Conservation (phyloP, 1,284 basidiomycete genomes). For the Ustilago loliicola region DNA sequence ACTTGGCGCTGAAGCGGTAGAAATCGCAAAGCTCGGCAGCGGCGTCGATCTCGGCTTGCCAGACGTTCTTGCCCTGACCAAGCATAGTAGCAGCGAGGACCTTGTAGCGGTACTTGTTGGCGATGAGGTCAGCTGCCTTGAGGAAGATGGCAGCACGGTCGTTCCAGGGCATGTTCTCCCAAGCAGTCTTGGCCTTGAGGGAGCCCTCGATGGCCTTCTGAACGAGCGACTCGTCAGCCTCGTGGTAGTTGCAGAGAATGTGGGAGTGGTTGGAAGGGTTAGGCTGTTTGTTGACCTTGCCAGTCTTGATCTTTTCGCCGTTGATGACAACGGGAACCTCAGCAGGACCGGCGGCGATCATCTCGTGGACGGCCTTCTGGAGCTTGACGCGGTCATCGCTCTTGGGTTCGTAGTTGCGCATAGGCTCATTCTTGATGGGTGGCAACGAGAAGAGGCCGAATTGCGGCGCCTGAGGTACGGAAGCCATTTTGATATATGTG, state of each 20-base stretch:
- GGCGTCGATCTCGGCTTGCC: constrained; percentile 99
- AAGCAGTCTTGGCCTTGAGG: constrained; percentile 84
- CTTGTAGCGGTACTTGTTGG: constrained; percentile 91
- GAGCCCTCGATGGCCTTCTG: constrained; percentile 87
- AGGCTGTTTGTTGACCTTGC: constrained; percentile 75
- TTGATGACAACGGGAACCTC: constrained; percentile 94
- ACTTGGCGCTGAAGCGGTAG: constrained; percentile 96
- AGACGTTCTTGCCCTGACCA: constrained; percentile 98
- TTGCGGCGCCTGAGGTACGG: constrained; percentile 52
- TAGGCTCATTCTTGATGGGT: constrained; percentile 66
- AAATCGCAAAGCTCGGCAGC: constrained; percentile 96
- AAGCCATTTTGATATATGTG: constrained; percentile 39
- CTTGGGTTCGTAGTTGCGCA: constrained; percentile 80
- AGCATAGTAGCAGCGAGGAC: constrained; percentile 97
- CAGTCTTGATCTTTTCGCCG: constrained; percentile 88
- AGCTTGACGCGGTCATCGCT: constrained; percentile 84
- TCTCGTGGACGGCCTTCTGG: constrained; percentile 81
- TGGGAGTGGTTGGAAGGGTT: constrained; percentile 75
- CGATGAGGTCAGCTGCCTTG: constrained; percentile 84
- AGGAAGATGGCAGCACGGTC: constrained; percentile 98
- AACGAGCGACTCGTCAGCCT: constrained; percentile 80
- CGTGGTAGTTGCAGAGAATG: constrained; percentile 87
- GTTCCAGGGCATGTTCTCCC: constrained; percentile 95
- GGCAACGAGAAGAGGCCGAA: constrained; percentile 61
- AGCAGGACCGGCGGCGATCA: constrained; percentile 86